Conservation (phyloP, 495 filamentous ascomycete species). For the Talaromyces thailandensis region DNA sequence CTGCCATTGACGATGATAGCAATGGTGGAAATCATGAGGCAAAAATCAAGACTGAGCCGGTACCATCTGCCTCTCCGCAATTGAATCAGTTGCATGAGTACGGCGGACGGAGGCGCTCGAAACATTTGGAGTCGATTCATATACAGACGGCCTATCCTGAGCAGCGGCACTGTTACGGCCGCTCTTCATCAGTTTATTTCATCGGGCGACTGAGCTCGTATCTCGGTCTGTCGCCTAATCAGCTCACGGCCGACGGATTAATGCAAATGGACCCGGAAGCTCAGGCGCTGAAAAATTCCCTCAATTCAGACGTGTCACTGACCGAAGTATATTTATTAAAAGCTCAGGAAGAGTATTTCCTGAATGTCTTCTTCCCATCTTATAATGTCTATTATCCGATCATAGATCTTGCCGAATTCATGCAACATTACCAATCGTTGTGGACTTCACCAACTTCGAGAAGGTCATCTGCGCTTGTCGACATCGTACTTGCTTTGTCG, state of each 20-base stretch:
- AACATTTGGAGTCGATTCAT: slow-evolving; percentile 11
- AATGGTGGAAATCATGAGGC: background rate
- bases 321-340: slow-evolving; percentile 11
- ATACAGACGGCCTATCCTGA: slow-evolving; percentile 7
- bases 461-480: slow-evolving; percentile 27
- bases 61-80: background rate
- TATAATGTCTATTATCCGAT: slow-evolving; percentile 29
- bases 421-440: slow-evolving; percentile 32
- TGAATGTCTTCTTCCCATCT: slow-evolving; percentile 39
- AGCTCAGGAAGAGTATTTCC: slow-evolving; percentile 39
- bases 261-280: background rate
- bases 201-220: slow-evolving; percentile 19
- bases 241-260: background rate
- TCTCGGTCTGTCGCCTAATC: slow-evolving; percentile 14
- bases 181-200: slow-evolving; percentile 22
- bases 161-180: slow-evolving; percentile 15
- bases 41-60: background rate
- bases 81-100: background rate
- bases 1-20: background rate
- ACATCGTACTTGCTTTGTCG: slow-evolving; percentile 40
- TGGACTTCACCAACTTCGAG: slow-evolving; percentile 25
- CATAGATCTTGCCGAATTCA: slow-evolving; percentile 36
- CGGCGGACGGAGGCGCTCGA: slow-evolving; percentile 8
- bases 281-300: background rate
- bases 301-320: background rate